phyloP scores from a whole-genome alignment of 1,139 yeast genomes.

The Pichia sp. region DNA sequence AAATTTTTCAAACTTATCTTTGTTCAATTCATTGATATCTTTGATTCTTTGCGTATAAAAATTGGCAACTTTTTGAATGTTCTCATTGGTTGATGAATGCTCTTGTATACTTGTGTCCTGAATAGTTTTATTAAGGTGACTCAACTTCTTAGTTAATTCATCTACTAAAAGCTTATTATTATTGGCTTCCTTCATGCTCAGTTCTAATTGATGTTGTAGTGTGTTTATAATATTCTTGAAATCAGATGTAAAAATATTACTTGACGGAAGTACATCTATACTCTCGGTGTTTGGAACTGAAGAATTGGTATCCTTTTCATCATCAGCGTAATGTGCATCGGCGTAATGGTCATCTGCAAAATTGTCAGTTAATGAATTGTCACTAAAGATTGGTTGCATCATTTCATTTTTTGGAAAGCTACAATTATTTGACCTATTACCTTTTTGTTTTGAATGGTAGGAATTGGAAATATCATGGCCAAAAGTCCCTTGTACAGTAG shows the following conservation, averaged over 20 bases:
- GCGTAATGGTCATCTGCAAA: not conserved
- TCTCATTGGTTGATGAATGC: not conserved
- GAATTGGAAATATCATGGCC: slow-evolving; percentile 10
- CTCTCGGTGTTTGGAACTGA: not conserved
- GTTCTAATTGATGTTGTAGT: not conserved
- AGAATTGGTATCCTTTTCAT: slow-evolving; percentile 2
- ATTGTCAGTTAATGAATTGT: not conserved
- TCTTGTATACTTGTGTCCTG: not conserved
- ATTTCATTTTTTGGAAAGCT: not conserved
- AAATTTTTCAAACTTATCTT: not conserved
- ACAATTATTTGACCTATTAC: not conserved
- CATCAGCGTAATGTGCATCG: slow-evolving; percentile 5
- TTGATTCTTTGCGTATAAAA: slow-evolving; percentile 4
- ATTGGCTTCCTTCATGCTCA: not conserved
- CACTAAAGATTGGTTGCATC: not conserved
- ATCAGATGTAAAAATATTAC: not conserved
- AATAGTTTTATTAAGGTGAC: not conserved
- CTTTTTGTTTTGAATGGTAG: not conserved
- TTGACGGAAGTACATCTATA: not conserved
- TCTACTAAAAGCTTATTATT: not conserved
- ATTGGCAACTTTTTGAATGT: not conserved
- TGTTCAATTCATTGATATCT: slow-evolving; percentile 1
- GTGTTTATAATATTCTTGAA: not conserved
- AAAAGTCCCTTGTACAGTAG: not conserved
- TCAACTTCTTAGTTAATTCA: not conserved